Base-by-base conservation (phyloP, 345 rosid genomes). In the Trapa incisa region DNA sequence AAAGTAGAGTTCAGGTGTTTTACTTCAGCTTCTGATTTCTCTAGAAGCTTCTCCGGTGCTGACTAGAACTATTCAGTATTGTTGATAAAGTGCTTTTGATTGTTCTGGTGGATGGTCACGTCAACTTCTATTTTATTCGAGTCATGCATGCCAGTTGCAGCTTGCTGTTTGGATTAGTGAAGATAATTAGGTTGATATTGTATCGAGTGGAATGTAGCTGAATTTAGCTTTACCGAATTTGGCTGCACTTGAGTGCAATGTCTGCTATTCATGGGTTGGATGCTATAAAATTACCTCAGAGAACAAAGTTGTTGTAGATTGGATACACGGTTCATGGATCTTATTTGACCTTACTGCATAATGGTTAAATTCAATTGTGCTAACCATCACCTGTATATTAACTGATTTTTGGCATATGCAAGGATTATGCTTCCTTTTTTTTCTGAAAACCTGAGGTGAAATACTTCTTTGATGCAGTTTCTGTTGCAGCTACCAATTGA, bases 401-500 rank as follows among this genome's bases (percentile, higher is more conserved):
- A 45, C 13, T 45, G 8, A 45, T 5, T 5, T 37, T 32, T 32
- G 37, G 11, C 7, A 8, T 12, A 8, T 32, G 37, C 64, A 29
- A 39, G 64, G 10, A 35, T 33, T 32, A 32, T 37, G 36, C 38
- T 60, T 11, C 64, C 64, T 29, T 22, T 45, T 45, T 7, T 7
- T 45, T 11, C 48, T 45, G 13, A 15, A 35, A 39, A 6, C 16
- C 38, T 61, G 65, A 35, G 41, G 17, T 36, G 37, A 33, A 22
- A 1, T 33, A 65, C 67, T 4, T 65, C 63, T 79, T 70, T 47
- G 73, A 68, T 45, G 48, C 13, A 66, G 77, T 80, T 71, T 54
- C 74, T 70, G 69, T 75, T 75, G 48, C 72, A 75, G 67, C 2
- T 17, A 68, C 79, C 33, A 69, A 43, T 70, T 70, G 38, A 75